phyloP scores from a whole-genome alignment of 257 asterid species.

The Solanum bulbocastanum region DNA sequence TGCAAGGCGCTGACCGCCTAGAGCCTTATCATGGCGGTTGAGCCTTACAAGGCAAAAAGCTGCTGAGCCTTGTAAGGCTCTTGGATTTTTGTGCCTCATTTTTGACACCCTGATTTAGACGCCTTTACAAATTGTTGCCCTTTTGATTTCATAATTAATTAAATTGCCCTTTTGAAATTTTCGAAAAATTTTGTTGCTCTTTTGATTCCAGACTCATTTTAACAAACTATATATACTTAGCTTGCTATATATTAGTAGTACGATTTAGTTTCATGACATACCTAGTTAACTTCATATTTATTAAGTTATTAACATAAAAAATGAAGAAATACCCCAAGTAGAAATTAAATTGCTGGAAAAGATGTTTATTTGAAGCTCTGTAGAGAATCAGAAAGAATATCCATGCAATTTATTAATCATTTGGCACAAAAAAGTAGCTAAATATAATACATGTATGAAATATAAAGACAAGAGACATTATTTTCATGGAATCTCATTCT shows the following conservation, averaged over 20 bases:
- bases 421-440: neutral
- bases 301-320: neutral
- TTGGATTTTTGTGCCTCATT: no score
- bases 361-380: neutral
- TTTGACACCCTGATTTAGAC: no score
- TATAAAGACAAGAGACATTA: neutral
- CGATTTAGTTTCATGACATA: neutral
- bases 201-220: no score
- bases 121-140: no score
- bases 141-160: no score
- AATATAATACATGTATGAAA: neutral
- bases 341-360: neutral
- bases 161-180: no score
- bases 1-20: no score
- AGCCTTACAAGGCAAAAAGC: no score
- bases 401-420: neutral
- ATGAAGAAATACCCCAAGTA: neutral
- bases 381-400: neutral
- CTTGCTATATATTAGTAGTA: neutral
- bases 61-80: no score
- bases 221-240: neutral
- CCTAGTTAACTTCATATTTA: neutral
- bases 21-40: no score
- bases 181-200: no score
- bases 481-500: neutral